phyloP scores from a whole-genome alignment of 116 monocot genomes.

The Posidonia oceanica region DNA sequence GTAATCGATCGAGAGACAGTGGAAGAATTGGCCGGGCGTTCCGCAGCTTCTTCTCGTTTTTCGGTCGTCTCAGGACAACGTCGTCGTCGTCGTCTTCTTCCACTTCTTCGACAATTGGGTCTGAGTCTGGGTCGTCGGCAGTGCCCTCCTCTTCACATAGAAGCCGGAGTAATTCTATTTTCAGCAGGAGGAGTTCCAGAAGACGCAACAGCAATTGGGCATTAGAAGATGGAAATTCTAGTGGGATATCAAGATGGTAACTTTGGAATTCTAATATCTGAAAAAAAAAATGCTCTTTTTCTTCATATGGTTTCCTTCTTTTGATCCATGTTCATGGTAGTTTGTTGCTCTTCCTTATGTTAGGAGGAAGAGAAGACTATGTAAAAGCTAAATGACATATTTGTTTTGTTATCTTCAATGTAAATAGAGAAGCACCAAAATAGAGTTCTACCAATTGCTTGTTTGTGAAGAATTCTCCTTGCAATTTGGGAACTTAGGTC shows the following conservation, averaged over 20 bases:
- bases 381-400: background rate
- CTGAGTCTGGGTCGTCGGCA: constrained; percentile 8
- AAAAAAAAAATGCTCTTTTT: background rate
- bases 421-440: too few species aligned
- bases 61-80: constrained; percentile 20
- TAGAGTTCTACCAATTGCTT: too few species aligned
- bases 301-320: background rate
- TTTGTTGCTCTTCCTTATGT: background rate
- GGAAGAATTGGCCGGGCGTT: constrained; percentile 39
- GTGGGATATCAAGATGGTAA: too few species aligned
- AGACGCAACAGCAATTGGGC: constrained; percentile 8
- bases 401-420: too few species aligned
- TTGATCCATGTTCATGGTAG: background rate
- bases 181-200: constrained; percentile 25
- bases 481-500: too few species aligned
- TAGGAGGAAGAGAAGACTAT: background rate
- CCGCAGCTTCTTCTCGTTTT: constrained; percentile 43
- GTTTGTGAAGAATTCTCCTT: too few species aligned
- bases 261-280: too few species aligned
- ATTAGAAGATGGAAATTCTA: constrained; percentile 4
- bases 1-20: constrained; percentile 28
- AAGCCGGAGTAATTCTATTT: constrained; percentile 12
- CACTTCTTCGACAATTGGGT: constrained; percentile 8
- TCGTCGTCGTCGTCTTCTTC: constrained; percentile 32
- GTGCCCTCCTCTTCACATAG: constrained; percentile 8